A percentile compares a stretch with the other conserved stretches of the same genome.
Evolutionary conservation across 1,284 basidiomycete species (phyloP).

Genomic region (Pseudozyma pruni): DNA sequence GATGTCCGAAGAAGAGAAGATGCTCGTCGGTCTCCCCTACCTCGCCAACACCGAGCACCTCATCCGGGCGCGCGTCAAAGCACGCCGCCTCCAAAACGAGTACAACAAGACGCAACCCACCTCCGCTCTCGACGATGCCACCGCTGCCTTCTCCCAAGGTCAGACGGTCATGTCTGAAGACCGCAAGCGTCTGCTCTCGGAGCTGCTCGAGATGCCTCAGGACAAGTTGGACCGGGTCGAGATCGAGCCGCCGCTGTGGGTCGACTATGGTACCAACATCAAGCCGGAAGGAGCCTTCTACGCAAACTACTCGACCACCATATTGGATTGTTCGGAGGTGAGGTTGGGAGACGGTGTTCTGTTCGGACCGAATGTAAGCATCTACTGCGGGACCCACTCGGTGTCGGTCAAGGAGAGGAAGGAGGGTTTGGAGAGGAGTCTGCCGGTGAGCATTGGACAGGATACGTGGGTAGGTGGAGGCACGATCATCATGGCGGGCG

Average conservation of each 20-base stretch:
- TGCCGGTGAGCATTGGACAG: constrained; percentile 53
- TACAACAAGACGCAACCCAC: constrained; percentile 47
- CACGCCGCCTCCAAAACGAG: constrained; percentile 33
- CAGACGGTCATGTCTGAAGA: constrained; percentile 38
- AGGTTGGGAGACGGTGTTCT: constrained; percentile 51
- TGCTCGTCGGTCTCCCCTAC: constrained; percentile 46
- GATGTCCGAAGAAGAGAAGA: constrained; percentile 41
- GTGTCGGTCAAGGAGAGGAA: constrained; percentile 50
- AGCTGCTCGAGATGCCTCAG: constrained; percentile 20
- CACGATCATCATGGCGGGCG: constrained; percentile 70
- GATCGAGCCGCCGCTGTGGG: constrained; percentile 45
- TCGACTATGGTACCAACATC: constrained; percentile 62
- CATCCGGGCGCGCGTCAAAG: constrained; percentile 33
- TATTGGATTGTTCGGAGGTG: constrained; percentile 57
- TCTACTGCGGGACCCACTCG: constrained; percentile 59
- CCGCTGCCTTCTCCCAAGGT: constrained; percentile 9
- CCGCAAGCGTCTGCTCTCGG: constrained; percentile 29
- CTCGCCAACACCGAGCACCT: constrained; percentile 40
- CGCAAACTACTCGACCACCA: constrained; percentile 56
- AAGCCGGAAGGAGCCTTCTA: constrained; percentile 58
- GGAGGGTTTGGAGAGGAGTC: constrained; percentile 48
- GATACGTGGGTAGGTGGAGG: constrained; percentile 68
- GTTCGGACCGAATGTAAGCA: constrained; percentile 58
- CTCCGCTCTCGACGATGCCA: constrained; percentile 19
- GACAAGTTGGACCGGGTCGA: constrained; percentile 14